Evolutionary conservation across 2,329 filamentous ascomycete genomes (phyloP), one percentile per base, ranked within the genome.

Genomic region (Fulvia fulva): DNA sequence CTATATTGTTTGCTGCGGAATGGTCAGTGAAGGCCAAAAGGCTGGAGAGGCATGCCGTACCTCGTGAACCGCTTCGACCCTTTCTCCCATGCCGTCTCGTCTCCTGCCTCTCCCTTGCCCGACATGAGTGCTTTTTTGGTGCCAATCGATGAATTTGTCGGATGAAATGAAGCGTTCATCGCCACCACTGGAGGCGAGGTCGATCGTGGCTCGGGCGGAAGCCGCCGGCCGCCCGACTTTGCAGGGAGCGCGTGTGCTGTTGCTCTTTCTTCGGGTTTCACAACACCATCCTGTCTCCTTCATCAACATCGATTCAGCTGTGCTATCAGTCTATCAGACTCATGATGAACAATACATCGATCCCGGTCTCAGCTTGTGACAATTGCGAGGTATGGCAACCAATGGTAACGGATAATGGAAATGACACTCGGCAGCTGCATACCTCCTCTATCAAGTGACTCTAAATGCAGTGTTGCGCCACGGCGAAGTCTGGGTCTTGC

Each of bases 1-100:
- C 91, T 96, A 70, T 87, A 85, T 56, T 81, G 83, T 80, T 97
- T 97, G 66, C 93, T 96, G 55, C 32, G n/a, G 2, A 19, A 30
- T 8, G 21, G 12, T 51, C 22, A 28, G 43, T 28, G 26, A 25
- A 26, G 8, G 14, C 28, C 11, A 19, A 28, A 26, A 22, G 21
- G 8, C 12, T 51, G 22, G 28, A 41, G 30, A 21, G 22, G 49
- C 53, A 41, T 55, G n/a, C 23, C 68, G 58, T 68, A 77, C 75
- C 69, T 75, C 54, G 73, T 73, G 68, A 76, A 78, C 53, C 70
- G 72, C 47, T 66, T 68, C 45, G 73, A 74, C 51, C 74, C 69
- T 52, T 71, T 70, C 30, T 71, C 66, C 65, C 68, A 70, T 56
- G 70, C 67, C 12, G 69, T 63, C 50, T 62, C 59, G 8, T 64